phyloP scores from a whole-genome alignment of 2,329 filamentous ascomycete species.

The Neofusicoccum sp. region DNA sequence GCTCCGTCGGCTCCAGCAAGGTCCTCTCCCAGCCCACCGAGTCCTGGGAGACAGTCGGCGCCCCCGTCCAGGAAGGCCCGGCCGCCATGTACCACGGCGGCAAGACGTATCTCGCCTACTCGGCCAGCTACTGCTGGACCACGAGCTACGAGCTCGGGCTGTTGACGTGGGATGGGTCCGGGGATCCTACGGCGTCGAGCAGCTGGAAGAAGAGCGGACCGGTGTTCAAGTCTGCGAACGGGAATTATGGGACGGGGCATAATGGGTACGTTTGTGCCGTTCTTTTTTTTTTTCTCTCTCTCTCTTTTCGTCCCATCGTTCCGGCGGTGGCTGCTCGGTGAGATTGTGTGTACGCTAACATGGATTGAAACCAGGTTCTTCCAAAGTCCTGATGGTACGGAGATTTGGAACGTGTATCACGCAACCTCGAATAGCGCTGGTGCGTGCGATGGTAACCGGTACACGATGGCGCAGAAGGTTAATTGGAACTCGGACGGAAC shows the following conservation, averaged over 20 bases:
- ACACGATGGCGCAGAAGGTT: slow-evolving; percentile 54
- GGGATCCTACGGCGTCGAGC: slow-evolving; percentile 44
- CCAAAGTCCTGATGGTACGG: slow-evolving; percentile 52
- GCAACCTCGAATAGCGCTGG: slow-evolving; percentile 51
- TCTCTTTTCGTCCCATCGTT: no score
- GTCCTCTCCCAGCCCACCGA: slow-evolving; percentile 54
- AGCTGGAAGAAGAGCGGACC: slow-evolving; percentile 57
- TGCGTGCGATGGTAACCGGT: slow-evolving; percentile 54
- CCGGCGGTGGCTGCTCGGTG: no score
- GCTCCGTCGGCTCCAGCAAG: slow-evolving; percentile 45
- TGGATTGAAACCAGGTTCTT: slow-evolving; percentile 48
- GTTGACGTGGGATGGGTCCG: slow-evolving; percentile 52
- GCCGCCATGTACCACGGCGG: slow-evolving; percentile 54
- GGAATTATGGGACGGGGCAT: slow-evolving; percentile 58
- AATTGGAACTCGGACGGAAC: slow-evolving; percentile 52
- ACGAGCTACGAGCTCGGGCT: slow-evolving; percentile 54
- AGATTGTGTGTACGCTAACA: background rate
- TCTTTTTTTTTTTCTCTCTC: background rate
- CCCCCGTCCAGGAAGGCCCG: slow-evolving; percentile 56
- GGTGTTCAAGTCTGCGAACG: slow-evolving; percentile 53
- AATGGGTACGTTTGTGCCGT: slow-evolving; percentile 39
- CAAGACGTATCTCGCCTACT: slow-evolving; percentile 55
- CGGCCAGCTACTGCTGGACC: slow-evolving; percentile 58
- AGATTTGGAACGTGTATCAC: slow-evolving; percentile 58
- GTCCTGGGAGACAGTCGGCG: slow-evolving; percentile 51